Conservation (phyloP, 345 rosid genomes). For the Murraya paniculata region DNA sequence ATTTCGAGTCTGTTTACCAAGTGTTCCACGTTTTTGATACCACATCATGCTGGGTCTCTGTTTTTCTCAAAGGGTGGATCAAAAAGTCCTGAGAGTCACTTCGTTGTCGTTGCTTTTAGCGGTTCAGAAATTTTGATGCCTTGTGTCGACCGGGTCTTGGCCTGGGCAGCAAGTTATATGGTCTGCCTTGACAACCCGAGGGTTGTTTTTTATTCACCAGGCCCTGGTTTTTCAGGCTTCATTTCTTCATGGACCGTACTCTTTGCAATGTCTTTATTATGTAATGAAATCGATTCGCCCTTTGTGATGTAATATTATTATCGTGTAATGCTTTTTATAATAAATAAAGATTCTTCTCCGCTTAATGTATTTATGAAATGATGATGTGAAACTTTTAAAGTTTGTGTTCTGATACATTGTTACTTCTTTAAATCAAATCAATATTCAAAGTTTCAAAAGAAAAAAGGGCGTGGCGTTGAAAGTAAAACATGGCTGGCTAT, state of each 20-base stretch:
- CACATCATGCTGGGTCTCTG: conserved; percentile 24
- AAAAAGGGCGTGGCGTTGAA: neutral
- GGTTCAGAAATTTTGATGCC: conserved; percentile 28
- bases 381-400: neutral
- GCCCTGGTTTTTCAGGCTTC: conserved; percentile 33
- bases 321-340: neutral
- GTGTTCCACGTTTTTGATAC: conserved; percentile 29
- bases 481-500: neutral
- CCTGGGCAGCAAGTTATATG: conserved; percentile 38
- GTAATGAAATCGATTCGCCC: conserved; percentile 20
- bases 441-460: neutral
- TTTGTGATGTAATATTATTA: conserved; percentile 10
- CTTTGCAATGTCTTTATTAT: conserved; percentile 18
- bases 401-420: neutral
- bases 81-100: neutral
- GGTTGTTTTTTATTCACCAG: conserved; percentile 33
- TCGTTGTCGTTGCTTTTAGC: conserved; percentile 20
- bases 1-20: conserved; percentile 20
- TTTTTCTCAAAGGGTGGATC: conserved; percentile 30
- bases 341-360: conserved; percentile 8
- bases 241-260: conserved; percentile 26
- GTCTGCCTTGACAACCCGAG: conserved; percentile 40
- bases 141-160: conserved; percentile 35
- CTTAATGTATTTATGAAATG: neutral
- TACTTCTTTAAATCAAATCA: neutral